Percentiles rank a stretch among this genome's conserved stretches.
These are phyloP conservation scores for Echinosophora koreensis DNA, from an alignment of 306 rosid species.

Conservation along the genomic window DNA sequence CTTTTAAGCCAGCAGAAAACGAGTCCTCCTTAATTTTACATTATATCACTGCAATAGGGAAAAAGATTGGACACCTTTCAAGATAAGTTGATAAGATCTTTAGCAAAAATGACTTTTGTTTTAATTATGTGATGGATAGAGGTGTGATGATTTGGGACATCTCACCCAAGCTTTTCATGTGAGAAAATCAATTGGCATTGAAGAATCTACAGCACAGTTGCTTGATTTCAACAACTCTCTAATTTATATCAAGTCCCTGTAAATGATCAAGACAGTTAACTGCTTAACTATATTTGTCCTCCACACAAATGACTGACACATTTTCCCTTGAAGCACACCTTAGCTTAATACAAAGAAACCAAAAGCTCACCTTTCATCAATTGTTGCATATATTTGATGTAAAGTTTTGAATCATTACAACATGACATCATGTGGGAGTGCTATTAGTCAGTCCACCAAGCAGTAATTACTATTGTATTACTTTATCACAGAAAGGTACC, in stretches of 20 bases:
- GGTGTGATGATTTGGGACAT: slow-evolving; percentile 53
- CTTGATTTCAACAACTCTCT: slow-evolving; percentile 49
- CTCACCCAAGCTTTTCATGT: slow-evolving; percentile 60
- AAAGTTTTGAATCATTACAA: slow-evolving; percentile 42
- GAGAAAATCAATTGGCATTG: slow-evolving; percentile 48
- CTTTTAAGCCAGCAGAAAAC: slow-evolving; percentile 40
- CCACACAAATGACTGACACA: slow-evolving; percentile 39
- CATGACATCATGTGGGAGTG: slow-evolving; percentile 22
- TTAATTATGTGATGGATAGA: slow-evolving; percentile 48
- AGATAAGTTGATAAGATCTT: slow-evolving; percentile 53
- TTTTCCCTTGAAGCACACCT: slow-evolving; percentile 61
- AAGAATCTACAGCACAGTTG: slow-evolving; percentile 47
- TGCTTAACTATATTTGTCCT: slow-evolving; percentile 56
- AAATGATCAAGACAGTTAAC: slow-evolving; percentile 54
- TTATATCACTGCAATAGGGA: slow-evolving; percentile 47
- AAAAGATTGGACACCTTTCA: slow-evolving; percentile 76
- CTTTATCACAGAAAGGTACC: slow-evolving; percentile 39
- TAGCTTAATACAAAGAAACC: slow-evolving; percentile 59
- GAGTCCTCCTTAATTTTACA: slow-evolving; percentile 36
- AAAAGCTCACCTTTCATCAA: slow-evolving; percentile 43
- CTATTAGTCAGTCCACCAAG: slow-evolving; percentile 39
- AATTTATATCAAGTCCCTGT: slow-evolving; percentile 31
- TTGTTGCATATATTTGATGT: slow-evolving; percentile 43
- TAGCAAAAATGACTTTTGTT: slow-evolving; percentile 50
- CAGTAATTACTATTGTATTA: slow-evolving; percentile 41